These are phyloP conservation scores for Dichomitus squalens DNA, from an alignment of 1,284 basidiomycete species.

Conservation along the genomic window DNA sequence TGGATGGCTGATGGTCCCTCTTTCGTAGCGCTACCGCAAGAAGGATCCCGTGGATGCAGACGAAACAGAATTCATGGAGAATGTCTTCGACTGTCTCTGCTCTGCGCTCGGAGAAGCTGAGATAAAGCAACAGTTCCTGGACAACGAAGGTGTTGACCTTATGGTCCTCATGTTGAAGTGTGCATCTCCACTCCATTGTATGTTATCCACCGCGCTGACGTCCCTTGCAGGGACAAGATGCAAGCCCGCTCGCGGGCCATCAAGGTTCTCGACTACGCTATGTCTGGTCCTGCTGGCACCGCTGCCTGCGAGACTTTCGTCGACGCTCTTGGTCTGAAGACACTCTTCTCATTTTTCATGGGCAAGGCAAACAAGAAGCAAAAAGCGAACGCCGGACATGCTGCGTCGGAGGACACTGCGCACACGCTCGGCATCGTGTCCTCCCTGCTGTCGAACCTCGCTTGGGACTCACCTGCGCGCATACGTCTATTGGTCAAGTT, in stretches of 20 bases:
- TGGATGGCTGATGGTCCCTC: neutral
- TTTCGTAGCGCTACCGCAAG: slow-evolving; percentile 79
- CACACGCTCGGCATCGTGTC: slow-evolving; percentile 90
- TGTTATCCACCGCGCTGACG: neutral
- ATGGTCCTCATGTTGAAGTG: slow-evolving; percentile 97
- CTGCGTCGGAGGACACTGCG: slow-evolving; percentile 80
- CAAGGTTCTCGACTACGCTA: slow-evolving; percentile 90
- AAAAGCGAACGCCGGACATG: slow-evolving; percentile 48
- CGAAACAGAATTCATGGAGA: slow-evolving; percentile 97
- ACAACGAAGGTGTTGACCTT: slow-evolving; percentile 93
- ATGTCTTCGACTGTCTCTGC: slow-evolving; percentile 89
- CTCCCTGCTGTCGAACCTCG: slow-evolving; percentile 87
- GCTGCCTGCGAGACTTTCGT: slow-evolving; percentile 86
- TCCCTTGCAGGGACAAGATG: slow-evolving; percentile 70
- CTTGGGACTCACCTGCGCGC: slow-evolving; percentile 81
- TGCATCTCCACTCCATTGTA: slow-evolving; percentile 28
- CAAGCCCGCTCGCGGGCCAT: slow-evolving; percentile 81
- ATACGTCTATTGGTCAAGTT: slow-evolving; percentile 92
- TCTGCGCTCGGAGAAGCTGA: slow-evolving; percentile 76
- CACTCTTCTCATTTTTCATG: slow-evolving; percentile 91
- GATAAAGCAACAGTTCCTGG: slow-evolving; percentile 81
- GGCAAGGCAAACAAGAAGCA: slow-evolving; percentile 77
- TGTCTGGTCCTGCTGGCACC: slow-evolving; percentile 80
- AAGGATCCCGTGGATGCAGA: slow-evolving; percentile 84
- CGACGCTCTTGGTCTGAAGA: slow-evolving; percentile 85